phyloP scores from a whole-genome alignment of 352 stramenopile genomes.

The Elongisporangium undulatum region DNA sequence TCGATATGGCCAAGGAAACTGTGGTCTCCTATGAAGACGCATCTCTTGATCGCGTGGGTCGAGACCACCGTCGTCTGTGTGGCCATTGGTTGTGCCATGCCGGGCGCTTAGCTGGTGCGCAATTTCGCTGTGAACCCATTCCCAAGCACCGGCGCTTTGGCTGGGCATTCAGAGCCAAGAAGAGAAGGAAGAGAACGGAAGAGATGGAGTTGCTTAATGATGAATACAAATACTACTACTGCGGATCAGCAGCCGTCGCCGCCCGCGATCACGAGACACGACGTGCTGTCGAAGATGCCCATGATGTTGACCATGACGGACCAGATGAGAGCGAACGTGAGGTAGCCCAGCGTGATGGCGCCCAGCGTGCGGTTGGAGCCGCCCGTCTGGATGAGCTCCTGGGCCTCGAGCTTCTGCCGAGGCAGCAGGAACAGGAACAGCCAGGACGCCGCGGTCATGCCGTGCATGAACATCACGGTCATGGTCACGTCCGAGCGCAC shows the following conservation, averaged over 20 bases:
- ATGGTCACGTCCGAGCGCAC: constrained; percentile 5
- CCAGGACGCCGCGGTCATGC: constrained; percentile 11
- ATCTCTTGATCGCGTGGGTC: background rate
- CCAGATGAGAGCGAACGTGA: constrained; percentile 13
- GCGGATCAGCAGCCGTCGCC: constrained; percentile 21
- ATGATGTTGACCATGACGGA: constrained; percentile 7
- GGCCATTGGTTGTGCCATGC: background rate
- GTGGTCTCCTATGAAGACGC: too few species aligned
- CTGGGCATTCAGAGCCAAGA: too few species aligned
- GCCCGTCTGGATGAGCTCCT: constrained; percentile 9
- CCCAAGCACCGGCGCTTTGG: background rate
- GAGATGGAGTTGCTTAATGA: background rate
- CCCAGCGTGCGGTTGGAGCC: constrained; percentile 12
- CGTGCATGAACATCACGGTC: constrained; percentile 10
- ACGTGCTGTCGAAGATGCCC: constrained; percentile 14
- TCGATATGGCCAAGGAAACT: too few species aligned
- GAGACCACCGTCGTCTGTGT: background rate
- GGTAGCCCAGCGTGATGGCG: constrained; percentile 14
- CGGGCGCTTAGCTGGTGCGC: background rate
- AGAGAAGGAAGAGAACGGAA: too few species aligned
- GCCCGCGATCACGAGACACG: constrained; percentile 24
- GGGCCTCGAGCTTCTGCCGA: constrained; percentile 13
- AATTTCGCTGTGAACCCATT: background rate
- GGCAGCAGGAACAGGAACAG: constrained; percentile 14
- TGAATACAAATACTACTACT: background rate